Base-by-base conservation (phyloP, 2,329 filamentous ascomycete genomes). In the Neofusicoccum umdonicola region DNA sequence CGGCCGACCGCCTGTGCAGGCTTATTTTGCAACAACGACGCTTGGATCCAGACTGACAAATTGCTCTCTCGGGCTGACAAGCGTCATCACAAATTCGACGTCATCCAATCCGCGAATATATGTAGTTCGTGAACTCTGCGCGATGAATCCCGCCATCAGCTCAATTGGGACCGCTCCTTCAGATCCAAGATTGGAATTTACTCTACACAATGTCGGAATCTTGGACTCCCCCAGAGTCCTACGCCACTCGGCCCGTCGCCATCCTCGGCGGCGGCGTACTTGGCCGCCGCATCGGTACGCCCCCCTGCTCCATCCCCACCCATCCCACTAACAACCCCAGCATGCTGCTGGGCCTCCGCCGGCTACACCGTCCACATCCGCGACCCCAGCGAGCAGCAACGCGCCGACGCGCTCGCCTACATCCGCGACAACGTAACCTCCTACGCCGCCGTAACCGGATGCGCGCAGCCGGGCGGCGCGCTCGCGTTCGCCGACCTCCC, bases 341-440 rank as follows among this genome's bases (percentile, higher is more conserved):
- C 52, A 31, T 48, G 41, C 19, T 64, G 52, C 52, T 83, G 78
- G 78, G 76, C 74, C 9, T 73, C 79, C 0, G 76, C 73, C 4
- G 82, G 82, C 2, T 80, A 78, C 66, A 68, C 78, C 19, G 80
- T 83, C 7, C 64, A 73, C 27, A 76, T 84, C 63, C 73, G 77
- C 12, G 82, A 84, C 27, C 81, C 79, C 0, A 76, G 72, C 44
- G 41, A 71, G 3, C 70, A 79, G 42, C 76, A 79, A 39, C 73
- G 75, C 6, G 68, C 69, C 2, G 76, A 74, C 4, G 80, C 78
- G 1, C 42, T 80, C 1, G 68, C 78, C 35, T 83, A 82, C 69
- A 72, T 81, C 61, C 69, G 74, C 4, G 71, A 72, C 3, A 79
- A 79, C 60, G 70, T 79, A 9, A 68, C 61, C 63, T 45, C 70